phyloP scores from a whole-genome alignment of 2,329 filamentous ascomycete genomes.

The Fusarium ambrosium region DNA sequence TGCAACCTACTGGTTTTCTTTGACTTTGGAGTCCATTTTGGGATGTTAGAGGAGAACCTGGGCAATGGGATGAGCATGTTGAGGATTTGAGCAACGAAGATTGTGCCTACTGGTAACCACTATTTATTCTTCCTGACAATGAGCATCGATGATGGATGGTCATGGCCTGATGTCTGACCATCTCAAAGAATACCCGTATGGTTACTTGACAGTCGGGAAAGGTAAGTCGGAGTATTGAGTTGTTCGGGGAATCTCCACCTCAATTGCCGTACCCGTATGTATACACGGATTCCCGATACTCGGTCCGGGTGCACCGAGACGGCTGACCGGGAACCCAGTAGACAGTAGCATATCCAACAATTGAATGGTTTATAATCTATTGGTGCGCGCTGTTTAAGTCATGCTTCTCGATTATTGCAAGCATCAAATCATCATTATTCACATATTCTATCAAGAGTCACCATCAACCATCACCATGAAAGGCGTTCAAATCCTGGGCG shows the following conservation, averaged over 20 bases:
- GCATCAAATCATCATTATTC: neutral
- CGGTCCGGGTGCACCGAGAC: neutral
- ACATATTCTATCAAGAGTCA: neutral
- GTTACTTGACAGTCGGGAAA: neutral
- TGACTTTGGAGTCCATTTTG: neutral
- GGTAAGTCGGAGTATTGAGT: neutral
- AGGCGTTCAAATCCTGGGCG: slow-evolving; percentile 50
- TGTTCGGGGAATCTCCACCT: neutral
- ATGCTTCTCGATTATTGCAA: too few species aligned
- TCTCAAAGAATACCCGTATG: neutral
- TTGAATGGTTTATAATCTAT: neutral
- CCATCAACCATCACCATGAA: slow-evolving; percentile 45
- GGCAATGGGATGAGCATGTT: neutral
- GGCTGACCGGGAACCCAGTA: neutral
- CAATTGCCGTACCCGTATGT: neutral
- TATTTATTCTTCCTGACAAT: neutral
- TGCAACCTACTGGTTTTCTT: neutral
- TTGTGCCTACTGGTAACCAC: neutral
- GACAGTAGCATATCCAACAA: neutral
- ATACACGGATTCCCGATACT: neutral
- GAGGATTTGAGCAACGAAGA: neutral
- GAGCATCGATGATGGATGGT: neutral
- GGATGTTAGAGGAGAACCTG: neutral
- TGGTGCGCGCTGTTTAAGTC: neutral
- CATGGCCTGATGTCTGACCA: neutral